Conservation (phyloP, 2,329 filamentous ascomycete species). For the Aspergillus novoparasiticus region DNA sequence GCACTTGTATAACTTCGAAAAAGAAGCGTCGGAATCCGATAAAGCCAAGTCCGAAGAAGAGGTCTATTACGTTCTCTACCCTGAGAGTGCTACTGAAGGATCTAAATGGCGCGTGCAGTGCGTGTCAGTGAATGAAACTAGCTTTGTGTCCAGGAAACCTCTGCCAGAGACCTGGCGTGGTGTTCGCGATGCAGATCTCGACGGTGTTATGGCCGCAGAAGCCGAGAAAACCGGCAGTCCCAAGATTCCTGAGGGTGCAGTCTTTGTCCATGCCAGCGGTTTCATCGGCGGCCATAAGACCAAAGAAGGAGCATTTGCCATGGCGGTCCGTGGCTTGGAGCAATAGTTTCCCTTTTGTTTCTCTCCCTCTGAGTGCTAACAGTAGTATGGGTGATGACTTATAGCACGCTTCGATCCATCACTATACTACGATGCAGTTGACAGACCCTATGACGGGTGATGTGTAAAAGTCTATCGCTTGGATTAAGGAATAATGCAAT, state of each 20-base stretch:
- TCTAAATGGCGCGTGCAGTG: conserved; percentile 93
- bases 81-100: conserved; percentile 73
- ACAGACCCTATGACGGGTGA: background rate
- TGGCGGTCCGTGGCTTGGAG: conserved; percentile 62
- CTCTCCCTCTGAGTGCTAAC: background rate
- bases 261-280: conserved; percentile 92
- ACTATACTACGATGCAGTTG: background rate
- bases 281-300: conserved; percentile 97
- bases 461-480: background rate
- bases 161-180: conserved; percentile 91
- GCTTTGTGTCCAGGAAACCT: conserved; percentile 89
- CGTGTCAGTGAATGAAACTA: conserved; percentile 81
- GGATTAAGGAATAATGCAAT: background rate
- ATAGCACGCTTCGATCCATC: background rate
- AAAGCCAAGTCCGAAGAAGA: conserved; percentile 51
- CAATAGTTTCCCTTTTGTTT: conserved; percentile 12
- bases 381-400: background rate
- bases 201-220: conserved; percentile 54
- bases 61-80: conserved; percentile 87
- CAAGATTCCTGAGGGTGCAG: conserved; percentile 58
- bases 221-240: conserved; percentile 41
- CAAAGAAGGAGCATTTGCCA: conserved; percentile 81
- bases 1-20: conserved; percentile 87
- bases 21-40: conserved; percentile 47
- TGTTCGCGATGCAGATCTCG: conserved; percentile 81